Percentiles rank a stretch among this genome's conserved stretches.
Evolutionary conservation across 495 filamentous ascomycete genomes (phyloP).

Genomic region (Penicillium steckii): DNA sequence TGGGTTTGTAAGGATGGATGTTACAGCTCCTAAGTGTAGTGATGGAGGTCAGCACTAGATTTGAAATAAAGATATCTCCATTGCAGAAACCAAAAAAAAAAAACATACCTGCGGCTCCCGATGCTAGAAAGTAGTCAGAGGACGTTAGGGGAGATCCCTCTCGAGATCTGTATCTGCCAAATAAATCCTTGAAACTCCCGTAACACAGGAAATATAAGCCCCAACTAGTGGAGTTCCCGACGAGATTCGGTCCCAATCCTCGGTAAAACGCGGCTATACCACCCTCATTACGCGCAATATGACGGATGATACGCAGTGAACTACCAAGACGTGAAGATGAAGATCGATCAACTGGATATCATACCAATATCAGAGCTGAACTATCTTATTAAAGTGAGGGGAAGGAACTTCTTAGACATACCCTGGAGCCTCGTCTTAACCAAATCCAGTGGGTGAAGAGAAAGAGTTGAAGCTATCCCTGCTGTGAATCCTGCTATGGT

Average conservation of each 20-base stretch:
- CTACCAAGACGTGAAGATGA: slow-evolving; percentile 45
- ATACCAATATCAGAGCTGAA: neutral
- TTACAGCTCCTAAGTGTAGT: slow-evolving; percentile 51
- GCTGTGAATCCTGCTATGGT: slow-evolving; percentile 87
- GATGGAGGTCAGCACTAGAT: too few species aligned
- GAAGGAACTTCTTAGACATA: slow-evolving; percentile 27
- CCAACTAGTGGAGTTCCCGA: slow-evolving; percentile 91
- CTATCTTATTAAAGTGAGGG: neutral
- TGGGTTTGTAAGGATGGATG: slow-evolving; percentile 84
- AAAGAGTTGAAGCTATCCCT: slow-evolving; percentile 78
- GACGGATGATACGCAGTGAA: slow-evolving; percentile 54
- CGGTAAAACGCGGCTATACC: slow-evolving; percentile 73
- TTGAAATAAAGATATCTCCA: too few species aligned
- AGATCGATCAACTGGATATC: slow-evolving; percentile 40
- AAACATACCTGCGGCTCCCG: slow-evolving; percentile 65
- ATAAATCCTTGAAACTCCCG: slow-evolving; percentile 52
- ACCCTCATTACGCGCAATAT: slow-evolving; percentile 57
- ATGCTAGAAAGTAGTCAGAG: slow-evolving; percentile 80
- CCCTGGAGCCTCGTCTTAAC: slow-evolving; percentile 95
- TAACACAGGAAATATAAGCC: slow-evolving; percentile 85
- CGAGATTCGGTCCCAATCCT: slow-evolving; percentile 82
- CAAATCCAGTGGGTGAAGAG: slow-evolving; percentile 75
- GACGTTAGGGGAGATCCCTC: slow-evolving; percentile 50
- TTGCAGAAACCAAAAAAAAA: too few species aligned
- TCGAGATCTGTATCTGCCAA: slow-evolving; percentile 25